Evolutionary conservation across 495 filamentous ascomycete species (phyloP).

Genomic region (Halenospora varia): DNA sequence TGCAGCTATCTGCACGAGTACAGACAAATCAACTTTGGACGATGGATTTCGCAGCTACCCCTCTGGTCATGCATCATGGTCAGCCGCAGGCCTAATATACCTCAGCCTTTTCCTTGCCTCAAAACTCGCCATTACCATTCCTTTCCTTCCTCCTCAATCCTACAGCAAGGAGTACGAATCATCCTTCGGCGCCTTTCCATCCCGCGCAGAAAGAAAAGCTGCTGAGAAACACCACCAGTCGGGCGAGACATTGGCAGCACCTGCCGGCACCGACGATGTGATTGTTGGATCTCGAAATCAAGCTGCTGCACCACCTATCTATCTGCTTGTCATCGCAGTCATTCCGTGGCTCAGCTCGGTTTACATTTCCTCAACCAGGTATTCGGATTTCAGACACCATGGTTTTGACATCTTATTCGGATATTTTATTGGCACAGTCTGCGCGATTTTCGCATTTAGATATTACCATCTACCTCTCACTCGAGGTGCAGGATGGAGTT

Average conservation of each 20-base stretch:
- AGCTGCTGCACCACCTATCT: slow-evolving; percentile 63
- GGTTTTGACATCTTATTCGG: slow-evolving; percentile 86
- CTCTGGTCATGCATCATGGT: slow-evolving; percentile 56
- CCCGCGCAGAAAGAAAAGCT: slow-evolving; percentile 31
- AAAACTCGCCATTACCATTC: slow-evolving; percentile 55
- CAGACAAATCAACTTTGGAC: slow-evolving; percentile 60
- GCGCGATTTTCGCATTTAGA: slow-evolving; percentile 45
- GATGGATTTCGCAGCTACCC: slow-evolving; percentile 88
- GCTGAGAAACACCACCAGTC: not conserved
- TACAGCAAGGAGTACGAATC: slow-evolving; percentile 30
- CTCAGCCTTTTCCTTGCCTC: slow-evolving; percentile 65
- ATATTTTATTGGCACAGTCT: slow-evolving; percentile 55
- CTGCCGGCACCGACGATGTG: slow-evolving; percentile 13
- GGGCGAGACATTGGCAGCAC: not conserved
- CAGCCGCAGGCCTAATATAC: slow-evolving; percentile 80
- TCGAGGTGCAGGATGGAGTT: slow-evolving; percentile 54
- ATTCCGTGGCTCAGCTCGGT: slow-evolving; percentile 53
- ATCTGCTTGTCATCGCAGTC: slow-evolving; percentile 66
- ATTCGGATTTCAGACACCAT: slow-evolving; percentile 82
- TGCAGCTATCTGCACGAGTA: slow-evolving; percentile 64
- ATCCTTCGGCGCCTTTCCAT: slow-evolving; percentile 44
- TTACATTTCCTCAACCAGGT: slow-evolving; percentile 55
- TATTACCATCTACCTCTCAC: slow-evolving; percentile 63
- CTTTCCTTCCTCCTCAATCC: slow-evolving; percentile 48
- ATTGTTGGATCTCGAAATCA: slow-evolving; percentile 48